Evolutionary conservation across 2,329 filamentous ascomycete genomes (phyloP).

Genomic region (Didymella segeticola): DNA sequence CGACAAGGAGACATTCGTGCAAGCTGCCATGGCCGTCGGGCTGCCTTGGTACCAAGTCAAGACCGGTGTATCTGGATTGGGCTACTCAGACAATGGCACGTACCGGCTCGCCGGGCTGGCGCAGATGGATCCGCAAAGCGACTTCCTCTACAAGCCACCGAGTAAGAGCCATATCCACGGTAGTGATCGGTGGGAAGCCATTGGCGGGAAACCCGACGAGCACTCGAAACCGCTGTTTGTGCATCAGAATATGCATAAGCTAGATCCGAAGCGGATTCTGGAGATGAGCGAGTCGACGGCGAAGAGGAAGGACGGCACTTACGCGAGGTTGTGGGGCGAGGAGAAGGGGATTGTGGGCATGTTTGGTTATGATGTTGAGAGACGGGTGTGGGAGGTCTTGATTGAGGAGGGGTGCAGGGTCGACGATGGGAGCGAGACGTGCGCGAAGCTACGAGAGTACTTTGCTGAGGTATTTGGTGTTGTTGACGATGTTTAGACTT

Average conservation of each 20-base stretch:
- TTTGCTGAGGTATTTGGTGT: constrained; percentile 28
- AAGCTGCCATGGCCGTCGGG: constrained; percentile 53
- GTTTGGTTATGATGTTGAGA: constrained; percentile 37
- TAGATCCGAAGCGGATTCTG: constrained; percentile 25
- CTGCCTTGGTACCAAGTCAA: constrained; percentile 52
- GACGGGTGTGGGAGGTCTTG: constrained; percentile 32
- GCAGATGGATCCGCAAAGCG: constrained; percentile 29
- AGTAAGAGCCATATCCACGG: constrained; percentile 27
- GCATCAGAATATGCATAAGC: constrained; percentile 30
- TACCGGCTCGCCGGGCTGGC: constrained; percentile 23
- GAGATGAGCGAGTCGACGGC: constrained; percentile 15
- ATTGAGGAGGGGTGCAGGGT: constrained; percentile 30
- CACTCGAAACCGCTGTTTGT: constrained; percentile 27
- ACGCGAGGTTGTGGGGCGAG: constrained; percentile 30
- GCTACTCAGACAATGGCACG: constrained; percentile 25
- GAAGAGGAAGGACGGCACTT: constrained; percentile 9
- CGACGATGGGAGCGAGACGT: constrained; percentile 15
- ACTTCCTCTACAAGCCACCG: constrained; percentile 27
- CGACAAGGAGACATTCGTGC: constrained; percentile 59
- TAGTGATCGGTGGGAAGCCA: constrained; percentile 11
- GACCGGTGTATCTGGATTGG: constrained; percentile 41
- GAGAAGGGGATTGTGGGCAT: constrained; percentile 18
- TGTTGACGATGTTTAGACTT: constrained; percentile 3
- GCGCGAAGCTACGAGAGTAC: constrained; percentile 19
- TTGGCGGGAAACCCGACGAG: not conserved